Conservation (phyloP, 129 eudicot genomes). For the Artemisia annua region DNA sequence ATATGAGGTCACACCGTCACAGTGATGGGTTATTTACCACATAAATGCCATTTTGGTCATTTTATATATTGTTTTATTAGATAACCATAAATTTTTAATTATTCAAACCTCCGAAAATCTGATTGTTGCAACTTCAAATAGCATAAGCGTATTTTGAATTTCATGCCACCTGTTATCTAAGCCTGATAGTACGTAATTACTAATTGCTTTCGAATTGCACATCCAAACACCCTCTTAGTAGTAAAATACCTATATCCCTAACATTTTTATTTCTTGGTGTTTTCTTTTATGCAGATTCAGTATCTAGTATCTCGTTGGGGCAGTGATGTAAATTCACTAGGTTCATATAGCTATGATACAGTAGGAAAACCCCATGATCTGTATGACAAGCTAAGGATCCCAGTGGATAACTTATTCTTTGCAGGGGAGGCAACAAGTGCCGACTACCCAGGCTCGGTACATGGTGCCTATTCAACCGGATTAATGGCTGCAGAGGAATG, state of each 20-base stretch:
- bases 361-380: constrained; percentile 95
- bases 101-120: neutral
- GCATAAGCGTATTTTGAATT: too few relatives aligned
- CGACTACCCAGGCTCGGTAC: constrained; percentile 91
- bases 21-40: too few relatives aligned
- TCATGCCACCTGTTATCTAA: too few relatives aligned
- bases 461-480: constrained; percentile 96
- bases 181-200: too few relatives aligned
- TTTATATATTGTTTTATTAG: too few relatives aligned
- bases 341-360: constrained; percentile 86
- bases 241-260: neutral
- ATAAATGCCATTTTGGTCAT: too few relatives aligned
- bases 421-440: constrained; percentile 97
- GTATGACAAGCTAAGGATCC: constrained; percentile 83
- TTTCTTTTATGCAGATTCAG: constrained; percentile 61
- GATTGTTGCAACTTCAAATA: neutral
- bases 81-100: too few relatives aligned
- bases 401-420: constrained; percentile 93
- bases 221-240: neutral
- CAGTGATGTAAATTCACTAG: constrained; percentile 73
- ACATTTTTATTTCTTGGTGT: neutral
- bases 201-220: neutral
- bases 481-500: constrained; percentile 95
- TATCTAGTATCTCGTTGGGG: constrained; percentile 93
- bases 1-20: too few relatives aligned